Conservation (phyloP, 345 rosid species). For the Lumnitzera racemosa region DNA sequence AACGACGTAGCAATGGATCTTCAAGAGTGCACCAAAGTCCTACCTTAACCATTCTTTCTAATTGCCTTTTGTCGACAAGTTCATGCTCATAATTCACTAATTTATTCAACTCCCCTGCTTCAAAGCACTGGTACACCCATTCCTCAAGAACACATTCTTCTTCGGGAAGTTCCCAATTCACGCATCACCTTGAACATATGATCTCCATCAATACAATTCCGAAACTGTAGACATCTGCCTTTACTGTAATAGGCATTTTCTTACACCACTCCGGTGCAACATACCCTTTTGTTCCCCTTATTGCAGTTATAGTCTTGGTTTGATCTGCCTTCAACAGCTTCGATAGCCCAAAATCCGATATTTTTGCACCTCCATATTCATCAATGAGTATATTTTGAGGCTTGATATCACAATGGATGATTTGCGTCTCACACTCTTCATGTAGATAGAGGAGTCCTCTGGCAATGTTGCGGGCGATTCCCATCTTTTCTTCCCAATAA, state of each 20-base stretch:
- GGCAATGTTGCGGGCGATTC: slow-evolving; percentile 19
- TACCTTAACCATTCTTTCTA: slow-evolving; percentile 14
- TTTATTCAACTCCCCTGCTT: background rate
- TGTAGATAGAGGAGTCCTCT: slow-evolving; percentile 20
- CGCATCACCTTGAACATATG: slow-evolving; percentile 5
- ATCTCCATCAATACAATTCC: slow-evolving; percentile 20
- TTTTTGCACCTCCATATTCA: slow-evolving; percentile 11
- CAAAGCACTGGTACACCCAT: slow-evolving; percentile 19
- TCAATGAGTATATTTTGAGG: slow-evolving; percentile 23
- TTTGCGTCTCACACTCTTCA: slow-evolving; percentile 22
- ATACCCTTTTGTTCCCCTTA: slow-evolving; percentile 17
- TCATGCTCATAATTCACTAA: slow-evolving; percentile 12
- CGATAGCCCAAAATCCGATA: slow-evolving; percentile 25
- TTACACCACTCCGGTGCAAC: slow-evolving; percentile 19
- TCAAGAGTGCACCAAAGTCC: slow-evolving; percentile 15
- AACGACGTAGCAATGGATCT: slow-evolving; percentile 14
- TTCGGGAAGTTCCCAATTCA: slow-evolving; percentile 3
- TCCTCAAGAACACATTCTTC: slow-evolving; percentile 16
- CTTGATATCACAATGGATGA: slow-evolving; percentile 29
- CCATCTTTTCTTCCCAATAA: slow-evolving; percentile 11
- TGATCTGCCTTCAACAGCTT: slow-evolving; percentile 26
- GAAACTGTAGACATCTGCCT: slow-evolving; percentile 27
- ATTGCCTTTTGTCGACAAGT: slow-evolving; percentile 8
- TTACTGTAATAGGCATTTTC: slow-evolving; percentile 18
- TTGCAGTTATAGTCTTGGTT: slow-evolving; percentile 15